Conservation (phyloP, 306 rosid genomes). For the Chamaecrista fasciculata region DNA sequence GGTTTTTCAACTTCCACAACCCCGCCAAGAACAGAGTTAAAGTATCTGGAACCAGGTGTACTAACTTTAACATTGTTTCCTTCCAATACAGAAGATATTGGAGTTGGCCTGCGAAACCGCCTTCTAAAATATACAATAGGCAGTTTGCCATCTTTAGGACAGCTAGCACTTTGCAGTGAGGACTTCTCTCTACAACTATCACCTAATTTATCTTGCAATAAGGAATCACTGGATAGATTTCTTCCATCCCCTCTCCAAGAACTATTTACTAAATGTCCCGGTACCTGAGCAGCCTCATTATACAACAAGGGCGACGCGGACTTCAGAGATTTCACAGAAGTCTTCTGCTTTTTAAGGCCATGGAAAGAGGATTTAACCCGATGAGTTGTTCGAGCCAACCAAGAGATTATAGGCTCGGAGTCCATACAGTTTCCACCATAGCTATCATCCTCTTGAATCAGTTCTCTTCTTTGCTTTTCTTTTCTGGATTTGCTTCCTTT, state of each 20-base stretch:
- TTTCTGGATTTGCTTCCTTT: conserved; percentile 40
- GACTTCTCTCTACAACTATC: conserved; percentile 34
- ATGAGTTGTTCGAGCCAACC: conserved; percentile 62
- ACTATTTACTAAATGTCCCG: conserved; percentile 23
- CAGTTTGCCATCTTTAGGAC: conserved; percentile 39
- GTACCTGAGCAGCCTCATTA: conserved; percentile 33
- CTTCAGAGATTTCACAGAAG: conserved; percentile 32
- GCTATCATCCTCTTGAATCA: conserved; percentile 38
- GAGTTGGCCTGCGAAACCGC: conserved; percentile 49
- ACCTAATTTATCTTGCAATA: conserved; percentile 34
- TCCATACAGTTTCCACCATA: conserved; percentile 53
- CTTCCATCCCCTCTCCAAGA: conserved; percentile 35
- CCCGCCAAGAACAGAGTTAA: conserved; percentile 17
- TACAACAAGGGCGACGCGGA: conserved; percentile 30
- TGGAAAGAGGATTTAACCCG: conserved; percentile 48
- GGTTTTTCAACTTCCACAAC: conserved; percentile 28
- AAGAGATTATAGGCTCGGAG: conserved; percentile 77
- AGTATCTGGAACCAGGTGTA: conserved; percentile 28
- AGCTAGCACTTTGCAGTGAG: conserved; percentile 34
- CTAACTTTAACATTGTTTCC: conserved; percentile 23
- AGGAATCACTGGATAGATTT: conserved; percentile 25
- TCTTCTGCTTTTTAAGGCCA: conserved; percentile 56
- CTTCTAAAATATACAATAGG: conserved; percentile 78
- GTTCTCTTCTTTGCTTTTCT: conserved; percentile 40
- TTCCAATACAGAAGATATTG: conserved; percentile 28